Base-by-base conservation (phyloP, 148 eudicot species). In the Amaranthus hypochondriacus region DNA sequence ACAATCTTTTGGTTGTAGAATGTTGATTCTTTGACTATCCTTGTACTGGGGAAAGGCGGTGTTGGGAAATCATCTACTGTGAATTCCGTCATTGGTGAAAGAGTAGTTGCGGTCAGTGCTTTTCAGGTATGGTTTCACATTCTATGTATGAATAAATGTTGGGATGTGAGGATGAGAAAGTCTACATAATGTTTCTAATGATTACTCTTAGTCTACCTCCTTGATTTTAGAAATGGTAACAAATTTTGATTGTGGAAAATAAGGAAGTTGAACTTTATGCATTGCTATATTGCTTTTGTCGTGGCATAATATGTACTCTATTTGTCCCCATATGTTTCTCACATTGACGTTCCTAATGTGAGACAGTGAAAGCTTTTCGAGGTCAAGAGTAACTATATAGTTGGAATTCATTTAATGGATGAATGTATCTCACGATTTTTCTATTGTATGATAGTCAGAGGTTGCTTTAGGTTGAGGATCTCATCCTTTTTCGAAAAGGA, bases 1-100 rank as follows among this genome's bases (percentile, higher is more conserved):
- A 50, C 44, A 18, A 66, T 68, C 39, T 7, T 72, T 44, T 69
- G 61, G 47, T 49, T 79, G 79, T 78, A 95, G 97, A 75, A 88
- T 83, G 96, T 92, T 15, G 77, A 70, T 79, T 84, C 90, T 10
- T 76, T 95, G 87, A 95, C 98, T 7, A 89, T 95, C 73, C 96
- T 95, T 55, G 88, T 95, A 13, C 87, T 95, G 96, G 98, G 98
- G 62, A 94, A 94, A 87, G 88, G 98, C 3, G 98, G 98, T 72
- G 97, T 94, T 74, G 98, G 98, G 62, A 94, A 94, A 77, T 94
- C 98, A 8, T 94, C 98, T 1, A 91, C 93, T 3, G 88, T 94
- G 68, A 94, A 94, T 79, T 94, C 98, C 4, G 85, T 94, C 50
- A 61, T 94, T 55, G 98, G 98, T 59, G 98, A 95, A 83, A 78